Base-by-base conservation (phyloP, 176 grass and related monocot species). In the Musa schizocarpa region DNA sequence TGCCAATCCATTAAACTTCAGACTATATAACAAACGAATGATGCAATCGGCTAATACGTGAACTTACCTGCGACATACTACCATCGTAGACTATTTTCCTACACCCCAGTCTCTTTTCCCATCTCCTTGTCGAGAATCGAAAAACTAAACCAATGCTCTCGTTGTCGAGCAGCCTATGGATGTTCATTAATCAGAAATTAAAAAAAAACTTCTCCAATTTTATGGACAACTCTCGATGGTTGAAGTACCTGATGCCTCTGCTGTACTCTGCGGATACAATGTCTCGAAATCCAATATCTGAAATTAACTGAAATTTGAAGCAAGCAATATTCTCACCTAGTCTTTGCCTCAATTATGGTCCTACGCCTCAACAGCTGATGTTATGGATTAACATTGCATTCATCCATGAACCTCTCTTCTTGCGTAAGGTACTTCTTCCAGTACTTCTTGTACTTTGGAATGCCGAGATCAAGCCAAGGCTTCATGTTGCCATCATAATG, bases 311-410 rank as follows among this genome's bases (percentile, higher is more conserved):
- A 48, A 68, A 27, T 68, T 68, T 25, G 65, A 29, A 25, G 26
- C 65, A 68, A 43, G 13, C 65, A 25, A 68, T 13, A 26, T 68
- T 29, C 65, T n/a, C 57, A 61, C 57, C 9, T 29, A 13, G 26
- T 13, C 11, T 25, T 68, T 68, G 24, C 23, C 26, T 68, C 26
- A 8, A 13, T 25, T 14, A 13, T 29, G 13, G 26, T 68, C 26
- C 65, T 68, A 22, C 2, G 2, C 65, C 65, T 25, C 16, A 17
- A 25, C n/a, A 27, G 8, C 3, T 29, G 25, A 8, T 13, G 9
- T 34, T 68, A 68, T 14, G 26, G 9, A 68, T 68, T 68, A 29
- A 68, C 65, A 68, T 68, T 68, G 65, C 65, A 68, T 68, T 68
- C 65, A 13, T 68, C 65, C 65, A 68, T 68, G 13, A 68, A 68